A percentile compares a stretch with the other conserved stretches of the same genome.
Conservation (phyloP, 208 protist species). For the Leishmania amazonensis region DNA sequence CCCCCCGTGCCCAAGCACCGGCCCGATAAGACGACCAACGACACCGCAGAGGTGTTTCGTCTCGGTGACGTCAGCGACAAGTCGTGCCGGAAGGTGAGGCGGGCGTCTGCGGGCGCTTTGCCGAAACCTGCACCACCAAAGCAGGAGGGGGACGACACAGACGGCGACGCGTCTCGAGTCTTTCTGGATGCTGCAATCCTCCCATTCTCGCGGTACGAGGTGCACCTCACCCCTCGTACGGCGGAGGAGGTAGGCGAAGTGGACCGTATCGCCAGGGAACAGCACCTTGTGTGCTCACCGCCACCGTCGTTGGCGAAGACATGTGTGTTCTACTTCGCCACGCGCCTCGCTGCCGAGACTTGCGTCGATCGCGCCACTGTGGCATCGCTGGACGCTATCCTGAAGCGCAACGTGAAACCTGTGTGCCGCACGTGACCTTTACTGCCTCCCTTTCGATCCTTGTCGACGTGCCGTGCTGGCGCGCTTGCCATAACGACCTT, state of each 20-base stretch:
- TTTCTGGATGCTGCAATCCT: background rate
- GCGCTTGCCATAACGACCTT: background rate
- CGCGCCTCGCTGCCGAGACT: constrained; percentile 34
- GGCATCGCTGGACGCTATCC: constrained; percentile 15
- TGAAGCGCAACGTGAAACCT: constrained; percentile 13
- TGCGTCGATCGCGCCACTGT: constrained; percentile 27
- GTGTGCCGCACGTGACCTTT: background rate
- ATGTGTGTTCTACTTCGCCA: constrained; percentile 27
- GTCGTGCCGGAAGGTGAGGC: background rate
- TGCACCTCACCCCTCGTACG: constrained; percentile 20
- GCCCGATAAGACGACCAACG: background rate
- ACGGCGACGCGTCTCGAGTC: background rate
- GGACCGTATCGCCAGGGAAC: constrained; percentile 16
- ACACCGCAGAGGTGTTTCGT: background rate
- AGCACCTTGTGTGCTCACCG: constrained; percentile 12
- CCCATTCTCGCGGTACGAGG: constrained; percentile 22
- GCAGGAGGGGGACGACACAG: background rate
- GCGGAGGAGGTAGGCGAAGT: constrained; percentile 29
- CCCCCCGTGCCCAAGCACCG: background rate
- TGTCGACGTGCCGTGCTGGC: background rate
- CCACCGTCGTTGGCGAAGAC: background rate
- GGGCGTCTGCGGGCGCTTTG: background rate
- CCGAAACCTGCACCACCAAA: background rate
- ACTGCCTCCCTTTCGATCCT: background rate
- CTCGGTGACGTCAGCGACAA: background rate